Conservation (phyloP, 257 asterid genomes). For the Linaria vulgaris region DNA sequence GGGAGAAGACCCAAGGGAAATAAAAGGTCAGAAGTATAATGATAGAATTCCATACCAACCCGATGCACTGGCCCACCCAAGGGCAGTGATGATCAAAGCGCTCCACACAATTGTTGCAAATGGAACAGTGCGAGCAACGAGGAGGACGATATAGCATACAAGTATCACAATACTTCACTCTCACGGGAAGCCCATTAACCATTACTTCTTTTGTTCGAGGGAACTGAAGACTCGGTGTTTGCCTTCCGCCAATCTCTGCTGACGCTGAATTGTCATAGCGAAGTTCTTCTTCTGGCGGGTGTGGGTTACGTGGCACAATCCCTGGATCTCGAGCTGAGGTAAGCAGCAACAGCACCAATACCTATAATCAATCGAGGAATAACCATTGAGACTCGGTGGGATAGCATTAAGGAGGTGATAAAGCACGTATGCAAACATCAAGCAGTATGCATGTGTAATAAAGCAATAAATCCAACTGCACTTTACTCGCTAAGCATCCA, state of each 20-base stretch:
- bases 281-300: conserved; percentile 97
- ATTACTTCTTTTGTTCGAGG: conserved; percentile 95
- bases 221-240: conserved; percentile 90
- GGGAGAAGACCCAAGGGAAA: conserved; percentile 1
- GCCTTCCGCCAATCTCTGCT: conserved; percentile 84
- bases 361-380: conserved; percentile 42
- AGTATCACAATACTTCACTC: conserved; percentile 94
- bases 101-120: conserved; percentile 94
- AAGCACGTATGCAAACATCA: not conserved
- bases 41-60: conserved; percentile 57
- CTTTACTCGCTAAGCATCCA: conserved; percentile 13
- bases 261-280: conserved; percentile 74
- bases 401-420: conserved; percentile 8
- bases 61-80: conserved; percentile 99
- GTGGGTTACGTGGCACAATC: conserved; percentile 89
- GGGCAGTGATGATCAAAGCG: conserved; percentile 99
- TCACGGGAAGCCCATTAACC: conserved; percentile 89
- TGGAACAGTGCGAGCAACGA: conserved; percentile 99
- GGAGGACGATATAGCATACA: conserved; percentile 99
- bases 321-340: conserved; percentile 98
- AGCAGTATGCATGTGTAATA: not conserved
- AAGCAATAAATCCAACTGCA: not conserved
- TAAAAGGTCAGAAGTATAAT: not conserved
- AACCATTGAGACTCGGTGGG: not conserved
- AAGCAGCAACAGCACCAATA: conserved; percentile 68